phyloP scores from a whole-genome alignment of 2,329 filamentous ascomycete genomes.

The Cryphonectria radicalis region DNA sequence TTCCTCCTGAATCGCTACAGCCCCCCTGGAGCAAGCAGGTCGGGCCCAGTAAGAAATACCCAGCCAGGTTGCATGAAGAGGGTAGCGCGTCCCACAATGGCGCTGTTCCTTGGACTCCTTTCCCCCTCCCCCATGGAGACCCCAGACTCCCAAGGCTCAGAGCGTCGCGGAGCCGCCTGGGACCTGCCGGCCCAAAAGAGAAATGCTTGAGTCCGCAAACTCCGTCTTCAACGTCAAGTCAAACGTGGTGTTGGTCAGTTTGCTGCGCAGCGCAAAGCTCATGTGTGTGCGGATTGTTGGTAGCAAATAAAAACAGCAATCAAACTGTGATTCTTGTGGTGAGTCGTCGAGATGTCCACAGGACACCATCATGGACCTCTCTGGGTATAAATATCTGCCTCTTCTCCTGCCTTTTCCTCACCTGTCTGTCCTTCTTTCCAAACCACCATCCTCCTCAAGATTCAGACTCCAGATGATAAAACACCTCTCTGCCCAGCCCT shows the following conservation, averaged over 20 bases:
- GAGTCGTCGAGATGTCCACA: neutral
- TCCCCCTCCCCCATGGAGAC: neutral
- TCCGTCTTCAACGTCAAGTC: constrained; percentile 4
- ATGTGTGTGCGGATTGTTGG: neutral
- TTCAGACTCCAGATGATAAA: neutral
- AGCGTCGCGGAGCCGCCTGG: neutral
- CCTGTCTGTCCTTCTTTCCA: neutral
- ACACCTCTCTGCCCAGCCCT: neutral
- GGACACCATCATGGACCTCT: neutral
- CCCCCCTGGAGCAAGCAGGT: neutral
- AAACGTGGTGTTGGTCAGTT: neutral
- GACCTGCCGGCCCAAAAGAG: neutral
- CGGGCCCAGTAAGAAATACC: too few species aligned
- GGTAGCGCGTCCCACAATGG: constrained; percentile 5
- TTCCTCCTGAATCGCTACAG: neutral
- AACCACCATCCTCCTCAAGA: neutral
- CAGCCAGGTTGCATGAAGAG: neutral
- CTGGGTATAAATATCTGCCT: neutral
- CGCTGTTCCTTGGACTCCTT: neutral
- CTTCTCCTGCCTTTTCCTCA: neutral
- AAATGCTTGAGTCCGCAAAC: neutral
- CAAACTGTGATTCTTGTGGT: neutral
- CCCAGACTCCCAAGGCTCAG: neutral
- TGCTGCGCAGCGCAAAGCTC: neutral
- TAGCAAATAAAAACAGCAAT: neutral